phyloP scores from a whole-genome alignment of 2,329 filamentous ascomycete species.

The Botrytis byssoidea region DNA sequence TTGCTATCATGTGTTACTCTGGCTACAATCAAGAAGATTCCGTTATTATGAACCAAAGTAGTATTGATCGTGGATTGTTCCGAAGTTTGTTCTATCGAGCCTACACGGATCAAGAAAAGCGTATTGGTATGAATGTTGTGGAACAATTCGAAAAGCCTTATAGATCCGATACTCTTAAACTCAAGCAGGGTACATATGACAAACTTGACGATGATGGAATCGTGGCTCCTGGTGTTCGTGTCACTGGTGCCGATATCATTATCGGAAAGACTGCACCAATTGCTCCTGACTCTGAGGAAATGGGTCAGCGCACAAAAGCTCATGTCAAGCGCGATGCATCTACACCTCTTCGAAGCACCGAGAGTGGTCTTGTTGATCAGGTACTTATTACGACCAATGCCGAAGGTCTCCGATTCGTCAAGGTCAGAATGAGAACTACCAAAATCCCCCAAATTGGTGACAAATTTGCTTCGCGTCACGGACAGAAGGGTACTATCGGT shows the following conservation, averaged over 20 bases:
- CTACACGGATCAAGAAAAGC: slow-evolving; percentile 96
- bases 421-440: slow-evolving; percentile 94
- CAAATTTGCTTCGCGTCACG: slow-evolving; percentile 98
- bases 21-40: slow-evolving; percentile 99
- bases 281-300: slow-evolving; percentile 85
- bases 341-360: slow-evolving; percentile 89
- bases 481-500: slow-evolving; percentile 98
- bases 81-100: slow-evolving; percentile 96
- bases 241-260: slow-evolving; percentile 97
- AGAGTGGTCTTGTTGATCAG: slow-evolving; percentile 93
- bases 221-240: slow-evolving; percentile 87
- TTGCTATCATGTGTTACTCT: slow-evolving; percentile 95
- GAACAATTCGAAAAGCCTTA: slow-evolving; percentile 96
- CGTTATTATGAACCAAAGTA: slow-evolving; percentile 99
- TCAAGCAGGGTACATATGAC: slow-evolving; percentile 95
- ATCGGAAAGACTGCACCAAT: slow-evolving; percentile 98
- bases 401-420: slow-evolving; percentile 92
- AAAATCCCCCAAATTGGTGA: slow-evolving; percentile 99
- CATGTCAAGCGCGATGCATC: slow-evolving; percentile 96
- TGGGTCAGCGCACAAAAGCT: slow-evolving; percentile 84
- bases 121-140: slow-evolving; percentile 86
- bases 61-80: slow-evolving; percentile 96
- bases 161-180: slow-evolving; percentile 79
- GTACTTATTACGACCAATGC: slow-evolving; percentile 93
- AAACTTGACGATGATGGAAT: slow-evolving; percentile 97